Conservation (phyloP, 1,139 yeast species). For the Suhomyces taliae region DNA sequence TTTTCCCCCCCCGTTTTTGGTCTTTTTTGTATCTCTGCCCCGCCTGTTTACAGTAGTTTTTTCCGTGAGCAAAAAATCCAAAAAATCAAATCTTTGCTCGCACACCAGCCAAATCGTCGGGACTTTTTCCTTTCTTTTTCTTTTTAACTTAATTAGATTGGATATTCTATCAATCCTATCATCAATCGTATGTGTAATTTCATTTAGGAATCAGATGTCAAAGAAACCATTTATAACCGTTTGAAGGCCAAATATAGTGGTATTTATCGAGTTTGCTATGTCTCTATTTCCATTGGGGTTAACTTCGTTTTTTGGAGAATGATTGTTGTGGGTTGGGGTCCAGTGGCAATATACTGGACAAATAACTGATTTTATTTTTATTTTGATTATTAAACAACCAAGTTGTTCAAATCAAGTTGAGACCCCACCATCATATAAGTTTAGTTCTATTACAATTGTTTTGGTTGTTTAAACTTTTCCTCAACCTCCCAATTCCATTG, state of each 20-base stretch:
- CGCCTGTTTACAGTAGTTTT: constrained; percentile 6
- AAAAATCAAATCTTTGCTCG: constrained; percentile 10
- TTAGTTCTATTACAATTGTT: too few species aligned
- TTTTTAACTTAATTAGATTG: constrained; percentile 6
- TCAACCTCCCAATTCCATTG: too few species aligned
- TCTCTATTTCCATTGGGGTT: too few species aligned
- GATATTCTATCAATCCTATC: constrained; percentile 10
- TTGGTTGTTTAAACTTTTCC: too few species aligned
- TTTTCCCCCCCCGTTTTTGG: neutral
- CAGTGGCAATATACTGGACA: neutral
- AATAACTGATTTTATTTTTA: too few species aligned
- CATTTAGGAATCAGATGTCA: neutral
- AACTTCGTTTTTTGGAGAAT: neutral
- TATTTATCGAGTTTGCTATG: too few species aligned
- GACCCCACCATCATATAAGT: too few species aligned
- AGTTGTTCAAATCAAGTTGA: too few species aligned
- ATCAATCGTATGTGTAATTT: constrained; percentile 10
- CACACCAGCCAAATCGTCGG: constrained; percentile 9
- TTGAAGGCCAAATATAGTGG: neutral
- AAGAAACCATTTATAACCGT: neutral
- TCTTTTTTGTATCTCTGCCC: constrained; percentile 5
- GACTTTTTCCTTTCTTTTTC: constrained; percentile 12
- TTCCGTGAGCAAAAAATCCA: constrained; percentile 8
- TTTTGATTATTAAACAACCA: too few species aligned
- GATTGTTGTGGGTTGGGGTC: neutral